These are phyloP conservation scores for Trapa incisa DNA, from an alignment of 345 rosid species.

Conservation along the genomic window DNA sequence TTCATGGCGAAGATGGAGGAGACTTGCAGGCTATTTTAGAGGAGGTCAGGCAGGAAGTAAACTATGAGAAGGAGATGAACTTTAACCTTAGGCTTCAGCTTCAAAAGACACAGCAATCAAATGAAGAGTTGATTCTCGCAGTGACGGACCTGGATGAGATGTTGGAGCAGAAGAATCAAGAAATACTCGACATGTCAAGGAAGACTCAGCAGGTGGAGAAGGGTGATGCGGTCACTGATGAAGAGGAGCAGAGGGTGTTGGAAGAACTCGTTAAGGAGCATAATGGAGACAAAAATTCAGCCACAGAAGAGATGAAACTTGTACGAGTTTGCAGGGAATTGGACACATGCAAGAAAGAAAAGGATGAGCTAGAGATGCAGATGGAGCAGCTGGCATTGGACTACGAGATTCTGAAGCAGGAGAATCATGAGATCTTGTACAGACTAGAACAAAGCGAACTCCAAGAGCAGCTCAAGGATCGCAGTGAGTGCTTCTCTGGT, in stretches of 20 bases:
- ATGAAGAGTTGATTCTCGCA: constrained; percentile 35
- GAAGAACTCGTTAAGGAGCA: constrained; percentile 34
- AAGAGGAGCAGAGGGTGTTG: constrained; percentile 36
- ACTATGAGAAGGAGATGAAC: constrained; percentile 26
- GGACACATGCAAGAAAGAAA: constrained; percentile 27
- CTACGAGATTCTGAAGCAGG: constrained; percentile 39
- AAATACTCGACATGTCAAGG: constrained; percentile 4
- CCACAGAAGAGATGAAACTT: constrained; percentile 20
- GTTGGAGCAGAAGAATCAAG: constrained; percentile 23
- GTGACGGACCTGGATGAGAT: constrained; percentile 28
- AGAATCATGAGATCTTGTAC: constrained; percentile 25
- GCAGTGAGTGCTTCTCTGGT: constrained; percentile 17
- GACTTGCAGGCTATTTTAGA: constrained; percentile 17
- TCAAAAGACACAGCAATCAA: constrained; percentile 33
- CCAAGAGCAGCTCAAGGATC: constrained; percentile 32
- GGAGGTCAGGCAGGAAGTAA: constrained; percentile 26
- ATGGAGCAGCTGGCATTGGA: constrained; percentile 50
- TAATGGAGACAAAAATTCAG: constrained; percentile 14
- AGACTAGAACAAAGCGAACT: constrained; percentile 31
- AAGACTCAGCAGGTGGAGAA: not conserved
- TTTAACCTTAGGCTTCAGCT: constrained; percentile 25
- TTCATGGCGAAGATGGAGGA: constrained; percentile 14
- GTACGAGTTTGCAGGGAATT: constrained; percentile 22
- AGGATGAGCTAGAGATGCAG: constrained; percentile 35
- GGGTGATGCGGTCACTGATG: constrained; percentile 10